A percentile compares a stretch with the other conserved stretches of the same genome.
Conservation (phyloP, 2,329 filamentous ascomycete species). For the Didymella pomorum region DNA sequence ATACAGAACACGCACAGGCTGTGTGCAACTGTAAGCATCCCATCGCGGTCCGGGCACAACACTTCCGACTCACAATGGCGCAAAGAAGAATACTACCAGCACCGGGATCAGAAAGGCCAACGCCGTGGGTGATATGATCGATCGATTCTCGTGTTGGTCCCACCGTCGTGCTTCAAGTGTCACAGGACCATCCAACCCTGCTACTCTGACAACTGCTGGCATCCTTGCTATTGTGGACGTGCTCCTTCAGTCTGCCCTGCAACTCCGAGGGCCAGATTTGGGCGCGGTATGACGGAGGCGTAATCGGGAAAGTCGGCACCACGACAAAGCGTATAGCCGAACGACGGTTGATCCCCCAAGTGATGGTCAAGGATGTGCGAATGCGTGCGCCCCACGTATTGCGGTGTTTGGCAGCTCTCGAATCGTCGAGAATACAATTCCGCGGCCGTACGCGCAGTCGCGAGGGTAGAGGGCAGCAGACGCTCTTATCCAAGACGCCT, state of each 20-base stretch:
- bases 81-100: slow-evolving; percentile 38
- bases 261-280: slow-evolving; percentile 3
- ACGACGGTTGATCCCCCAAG: slow-evolving; percentile 4
- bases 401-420: not conserved
- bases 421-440: slow-evolving; percentile 5
- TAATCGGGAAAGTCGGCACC: slow-evolving; percentile 19
- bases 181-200: not conserved
- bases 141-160: slow-evolving; percentile 17
- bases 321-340: slow-evolving; percentile 9
- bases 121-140: slow-evolving; percentile 38
- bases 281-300: slow-evolving; percentile 3
- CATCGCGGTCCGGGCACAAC: not conserved
- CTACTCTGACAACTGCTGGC: slow-evolving; percentile 13
- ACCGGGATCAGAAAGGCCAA: slow-evolving; percentile 42
- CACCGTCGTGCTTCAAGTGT: slow-evolving; percentile 16
- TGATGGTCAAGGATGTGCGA: not conserved
- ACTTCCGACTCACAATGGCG: slow-evolving; percentile 38
- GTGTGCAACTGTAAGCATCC: slow-evolving; percentile 6
- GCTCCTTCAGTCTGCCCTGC: slow-evolving; percentile 6
- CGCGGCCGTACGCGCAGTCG: slow-evolving; percentile 1
- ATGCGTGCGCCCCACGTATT: slow-evolving; percentile 5
- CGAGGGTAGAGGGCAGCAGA: slow-evolving; percentile 1
- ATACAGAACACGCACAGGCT: slow-evolving; percentile 37
- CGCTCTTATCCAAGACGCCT: slow-evolving; percentile 17
- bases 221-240: slow-evolving; percentile 15